A percentile compares a stretch with the other conserved stretches of the same genome.
phyloP scores from a whole-genome alignment of 164 flowering plant species.

The Chloranthus sessilifolius region DNA sequence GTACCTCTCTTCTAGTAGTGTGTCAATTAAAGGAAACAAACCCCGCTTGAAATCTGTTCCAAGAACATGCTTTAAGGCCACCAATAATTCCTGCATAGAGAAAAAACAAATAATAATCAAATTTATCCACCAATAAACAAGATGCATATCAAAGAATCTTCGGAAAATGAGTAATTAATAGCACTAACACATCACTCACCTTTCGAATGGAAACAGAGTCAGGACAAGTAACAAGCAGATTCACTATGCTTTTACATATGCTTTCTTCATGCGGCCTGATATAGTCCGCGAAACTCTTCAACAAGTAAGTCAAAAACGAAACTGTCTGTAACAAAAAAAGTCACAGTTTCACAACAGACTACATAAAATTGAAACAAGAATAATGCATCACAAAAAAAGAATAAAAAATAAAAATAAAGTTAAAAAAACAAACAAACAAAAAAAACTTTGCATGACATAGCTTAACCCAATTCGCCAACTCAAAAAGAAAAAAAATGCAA shows the following conservation, averaged over 20 bases:
- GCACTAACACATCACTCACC: slow-evolving; percentile 41
- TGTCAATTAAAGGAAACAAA: slow-evolving; percentile 92
- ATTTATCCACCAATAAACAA: too few species aligned
- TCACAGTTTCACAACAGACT: too few species aligned
- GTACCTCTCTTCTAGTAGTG: slow-evolving; percentile 90
- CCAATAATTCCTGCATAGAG: slow-evolving; percentile 76
- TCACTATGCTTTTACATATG: slow-evolving; percentile 97
- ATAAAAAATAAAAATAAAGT: too few species aligned
- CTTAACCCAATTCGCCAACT: too few species aligned
- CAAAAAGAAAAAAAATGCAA: too few species aligned
- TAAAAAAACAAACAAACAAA: too few species aligned
- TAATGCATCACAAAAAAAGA: not conserved
- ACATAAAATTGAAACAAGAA: too few species aligned
- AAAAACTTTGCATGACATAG: too few species aligned
- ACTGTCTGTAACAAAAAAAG: slow-evolving; percentile 98
- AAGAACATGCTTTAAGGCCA: slow-evolving; percentile 92
- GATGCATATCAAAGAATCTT: too few species aligned
- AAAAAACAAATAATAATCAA: not conserved
- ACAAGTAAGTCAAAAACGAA: slow-evolving; percentile 88
- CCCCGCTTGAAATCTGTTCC: slow-evolving; percentile 97
- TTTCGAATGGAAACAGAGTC: slow-evolving; percentile 91
- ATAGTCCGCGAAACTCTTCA: slow-evolving; percentile 91
- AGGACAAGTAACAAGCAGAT: slow-evolving; percentile 92
- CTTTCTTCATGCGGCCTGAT: slow-evolving; percentile 97
- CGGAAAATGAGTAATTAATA: too few species aligned